Evolutionary conservation across 768 basidiomycete genomes (phyloP).

Genomic region (Hypholoma sublateritium): DNA sequence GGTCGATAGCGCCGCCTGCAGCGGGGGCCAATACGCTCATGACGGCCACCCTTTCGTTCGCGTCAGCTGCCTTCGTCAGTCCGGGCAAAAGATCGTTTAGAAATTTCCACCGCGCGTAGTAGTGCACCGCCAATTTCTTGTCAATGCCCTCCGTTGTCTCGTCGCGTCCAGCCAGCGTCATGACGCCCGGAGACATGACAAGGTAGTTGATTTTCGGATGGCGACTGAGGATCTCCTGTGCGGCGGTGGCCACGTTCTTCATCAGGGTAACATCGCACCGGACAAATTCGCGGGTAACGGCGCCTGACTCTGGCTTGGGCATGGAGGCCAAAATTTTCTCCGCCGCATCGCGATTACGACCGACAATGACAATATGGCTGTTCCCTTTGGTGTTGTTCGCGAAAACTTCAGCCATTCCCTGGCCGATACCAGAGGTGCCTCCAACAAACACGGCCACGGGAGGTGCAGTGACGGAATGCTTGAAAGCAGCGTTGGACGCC

Average conservation of each 20-base stretch:
- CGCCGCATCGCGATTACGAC: slow-evolving; percentile 49
- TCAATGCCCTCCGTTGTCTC: slow-evolving; percentile 29
- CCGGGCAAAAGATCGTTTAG: slow-evolving; percentile 44
- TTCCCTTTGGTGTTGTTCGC: slow-evolving; percentile 48
- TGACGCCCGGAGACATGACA: slow-evolving; percentile 44
- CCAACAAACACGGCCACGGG: slow-evolving; percentile 43
- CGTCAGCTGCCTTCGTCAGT: slow-evolving; percentile 41
- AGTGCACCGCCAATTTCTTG: slow-evolving; percentile 26
- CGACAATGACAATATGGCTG: slow-evolving; percentile 52
- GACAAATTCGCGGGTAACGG: slow-evolving; percentile 43
- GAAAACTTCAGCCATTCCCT: slow-evolving; percentile 44
- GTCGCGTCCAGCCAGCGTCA: slow-evolving; percentile 20
- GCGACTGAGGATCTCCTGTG: slow-evolving; percentile 26
- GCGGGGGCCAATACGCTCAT: slow-evolving; percentile 42
- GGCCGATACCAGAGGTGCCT: slow-evolving; percentile 49
- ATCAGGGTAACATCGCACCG: slow-evolving; percentile 53
- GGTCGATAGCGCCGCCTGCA: slow-evolving; percentile 33
- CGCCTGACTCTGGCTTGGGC: not conserved
- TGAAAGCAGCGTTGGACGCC: slow-evolving; percentile 30
- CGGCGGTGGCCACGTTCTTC: slow-evolving; percentile 42
- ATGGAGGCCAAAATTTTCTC: slow-evolving; percentile 40
- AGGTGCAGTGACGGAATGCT: slow-evolving; percentile 16
- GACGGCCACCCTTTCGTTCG: slow-evolving; percentile 49
- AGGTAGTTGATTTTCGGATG: slow-evolving; percentile 54
- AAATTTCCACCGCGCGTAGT: slow-evolving; percentile 46